Percentiles rank a stretch among this genome's conserved stretches.
Evolutionary conservation across 352 stramenopile genomes (phyloP).

Genomic region (Blastocystis sp.): DNA sequence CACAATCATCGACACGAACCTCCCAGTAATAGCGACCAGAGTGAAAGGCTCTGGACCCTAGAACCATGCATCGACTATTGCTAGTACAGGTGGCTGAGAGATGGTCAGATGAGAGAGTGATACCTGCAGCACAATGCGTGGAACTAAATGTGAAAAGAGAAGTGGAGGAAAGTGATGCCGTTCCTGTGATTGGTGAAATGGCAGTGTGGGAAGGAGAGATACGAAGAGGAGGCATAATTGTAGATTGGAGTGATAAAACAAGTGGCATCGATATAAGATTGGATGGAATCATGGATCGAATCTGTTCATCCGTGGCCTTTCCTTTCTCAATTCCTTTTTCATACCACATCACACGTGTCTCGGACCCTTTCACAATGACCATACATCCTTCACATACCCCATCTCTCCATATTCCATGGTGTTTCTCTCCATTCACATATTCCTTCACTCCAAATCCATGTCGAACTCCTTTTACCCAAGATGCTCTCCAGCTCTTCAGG

Average conservation of each 20-base stretch:
- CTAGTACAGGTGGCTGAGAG: constrained; percentile 11
- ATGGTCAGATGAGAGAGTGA: not conserved
- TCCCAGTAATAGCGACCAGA: constrained; percentile 47
- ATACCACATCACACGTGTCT: not conserved
- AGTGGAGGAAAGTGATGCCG: not conserved
- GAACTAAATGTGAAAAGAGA: constrained; percentile 4
- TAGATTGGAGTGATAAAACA: not conserved
- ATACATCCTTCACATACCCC: not conserved
- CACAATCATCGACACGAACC: constrained; percentile 26
- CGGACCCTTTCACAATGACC: not conserved
- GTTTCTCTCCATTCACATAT: not conserved
- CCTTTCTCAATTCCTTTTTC: not conserved
- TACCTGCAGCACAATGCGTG: constrained; percentile 35
- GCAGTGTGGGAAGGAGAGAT: not conserved
- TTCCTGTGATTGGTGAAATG: not conserved
- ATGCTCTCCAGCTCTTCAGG: not conserved
- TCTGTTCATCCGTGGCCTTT: not conserved
- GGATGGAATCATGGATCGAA: not conserved
- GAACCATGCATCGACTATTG: constrained; percentile 56
- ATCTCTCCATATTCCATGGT: constrained; percentile 25
- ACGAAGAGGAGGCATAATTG: not conserved
- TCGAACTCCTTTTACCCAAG: constrained; percentile 22
- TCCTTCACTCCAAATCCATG: constrained; percentile 40
- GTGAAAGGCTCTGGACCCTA: constrained; percentile 38
- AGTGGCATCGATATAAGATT: not conserved